These are phyloP conservation scores for Coniella lustricola DNA, from an alignment of 2,329 filamentous ascomycete genomes.

Conservation along the genomic window DNA sequence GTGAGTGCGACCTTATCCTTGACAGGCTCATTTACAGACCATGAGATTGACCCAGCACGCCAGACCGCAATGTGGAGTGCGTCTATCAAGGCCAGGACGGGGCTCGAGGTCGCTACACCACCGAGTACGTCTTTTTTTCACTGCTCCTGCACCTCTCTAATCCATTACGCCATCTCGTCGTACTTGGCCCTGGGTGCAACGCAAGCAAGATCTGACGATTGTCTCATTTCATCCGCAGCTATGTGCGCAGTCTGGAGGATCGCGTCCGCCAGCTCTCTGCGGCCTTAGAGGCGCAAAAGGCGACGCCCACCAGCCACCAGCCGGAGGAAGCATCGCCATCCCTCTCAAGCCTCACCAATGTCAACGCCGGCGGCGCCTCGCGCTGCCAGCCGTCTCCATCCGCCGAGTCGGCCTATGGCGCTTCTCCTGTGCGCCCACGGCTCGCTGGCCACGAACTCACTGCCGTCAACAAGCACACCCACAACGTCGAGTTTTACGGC, in stretches of 20 bases:
- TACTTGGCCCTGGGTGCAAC: not conserved
- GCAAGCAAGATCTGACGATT: constrained; percentile 3
- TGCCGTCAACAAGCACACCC: constrained; percentile 38
- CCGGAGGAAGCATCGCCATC: constrained; percentile 4
- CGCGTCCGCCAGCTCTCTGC: constrained; percentile 11
- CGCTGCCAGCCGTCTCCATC: constrained; percentile 17
- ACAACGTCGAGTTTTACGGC: constrained; percentile 40
- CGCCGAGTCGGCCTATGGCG: constrained; percentile 14
- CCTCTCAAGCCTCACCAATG: constrained; percentile 5
- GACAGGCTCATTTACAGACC: not conserved
- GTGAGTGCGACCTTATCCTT: constrained; percentile 23
- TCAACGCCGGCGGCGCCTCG: constrained; percentile 15
- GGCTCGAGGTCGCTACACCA: constrained; percentile 17
- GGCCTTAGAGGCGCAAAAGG: constrained; percentile 2
- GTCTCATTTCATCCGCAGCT: constrained; percentile 16
- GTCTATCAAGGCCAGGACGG: constrained; percentile 23
- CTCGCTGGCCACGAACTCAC: constrained; percentile 31
- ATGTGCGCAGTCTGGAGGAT: constrained; percentile 18
- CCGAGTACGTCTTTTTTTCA: constrained; percentile 16
- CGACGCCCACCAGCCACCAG: not conserved
- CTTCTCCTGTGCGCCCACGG: constrained; percentile 20
- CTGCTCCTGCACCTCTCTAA: not conserved
- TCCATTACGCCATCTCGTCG: not conserved
- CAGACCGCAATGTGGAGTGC: constrained; percentile 22
- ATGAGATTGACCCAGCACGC: too few relatives aligned